These are phyloP conservation scores for Penicillium cosmopolitanum DNA, from an alignment of 495 filamentous ascomycete species.

Conservation along the genomic window DNA sequence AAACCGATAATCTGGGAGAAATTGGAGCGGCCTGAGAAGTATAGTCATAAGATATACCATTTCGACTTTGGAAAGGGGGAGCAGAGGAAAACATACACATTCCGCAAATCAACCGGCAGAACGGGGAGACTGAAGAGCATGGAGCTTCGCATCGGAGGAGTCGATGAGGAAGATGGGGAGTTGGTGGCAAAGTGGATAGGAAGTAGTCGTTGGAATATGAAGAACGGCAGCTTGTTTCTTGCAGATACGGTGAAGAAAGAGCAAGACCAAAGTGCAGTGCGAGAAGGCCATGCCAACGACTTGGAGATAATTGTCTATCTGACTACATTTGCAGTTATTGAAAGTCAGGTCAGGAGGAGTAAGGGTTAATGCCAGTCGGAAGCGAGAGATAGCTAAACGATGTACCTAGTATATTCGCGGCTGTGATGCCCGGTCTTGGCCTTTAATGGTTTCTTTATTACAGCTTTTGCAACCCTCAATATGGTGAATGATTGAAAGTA, in stretches of 20 bases:
- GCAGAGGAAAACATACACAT: constrained; percentile 6
- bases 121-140: neutral
- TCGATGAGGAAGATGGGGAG: constrained; percentile 4
- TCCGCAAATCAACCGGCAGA: neutral
- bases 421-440: no score
- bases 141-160: constrained; percentile 8
- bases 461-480: no score
- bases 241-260: neutral
- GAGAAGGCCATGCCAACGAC: neutral
- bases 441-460: no score
- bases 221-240: constrained; percentile 6
- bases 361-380: neutral
- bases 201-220: constrained; percentile 10
- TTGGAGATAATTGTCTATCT: constrained; percentile 10
- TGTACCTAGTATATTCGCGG: no score
- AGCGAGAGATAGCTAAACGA: no score
- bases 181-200: constrained; percentile 6
- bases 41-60: constrained; percentile 5
- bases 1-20: constrained; percentile 8
- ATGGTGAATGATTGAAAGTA: no score
- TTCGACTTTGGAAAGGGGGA: constrained; percentile 8
- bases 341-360: constrained; percentile 11
- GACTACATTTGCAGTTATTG: constrained; percentile 12
- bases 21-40: constrained; percentile 7
- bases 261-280: neutral